Conservation (phyloP, 148 eudicot species). For the Rhododendron kiyosumense region DNA sequence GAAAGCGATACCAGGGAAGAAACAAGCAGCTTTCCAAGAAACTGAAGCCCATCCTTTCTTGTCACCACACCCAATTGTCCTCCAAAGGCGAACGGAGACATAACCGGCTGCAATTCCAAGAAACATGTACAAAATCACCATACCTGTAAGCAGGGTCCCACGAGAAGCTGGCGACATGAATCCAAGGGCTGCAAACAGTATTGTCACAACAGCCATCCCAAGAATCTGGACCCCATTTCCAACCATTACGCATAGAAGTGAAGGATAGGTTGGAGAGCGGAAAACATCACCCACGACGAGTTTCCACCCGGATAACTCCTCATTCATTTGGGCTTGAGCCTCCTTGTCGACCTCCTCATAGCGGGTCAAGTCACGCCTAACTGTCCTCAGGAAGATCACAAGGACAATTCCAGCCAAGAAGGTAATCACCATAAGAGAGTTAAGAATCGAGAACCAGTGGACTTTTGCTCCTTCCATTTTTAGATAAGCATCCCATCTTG, state of each 20-base stretch:
- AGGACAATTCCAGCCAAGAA: constrained; percentile 38
- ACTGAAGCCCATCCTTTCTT: constrained; percentile 33
- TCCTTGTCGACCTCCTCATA: constrained; percentile 33
- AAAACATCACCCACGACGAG: constrained; percentile 32
- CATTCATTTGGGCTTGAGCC: constrained; percentile 26
- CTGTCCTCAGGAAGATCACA: constrained; percentile 34
- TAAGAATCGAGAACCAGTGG: constrained; percentile 36
- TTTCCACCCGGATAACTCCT: constrained; percentile 26
- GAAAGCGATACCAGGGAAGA: constrained; percentile 37
- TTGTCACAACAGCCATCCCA: constrained; percentile 33
- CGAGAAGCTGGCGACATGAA: constrained; percentile 43
- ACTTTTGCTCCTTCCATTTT: constrained; percentile 34
- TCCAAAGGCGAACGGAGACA: constrained; percentile 33
- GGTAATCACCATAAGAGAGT: constrained; percentile 31
- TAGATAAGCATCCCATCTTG: constrained; percentile 34
- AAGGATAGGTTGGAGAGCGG: constrained; percentile 28
- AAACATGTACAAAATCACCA: constrained; percentile 32
- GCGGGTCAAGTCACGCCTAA: constrained; percentile 28
- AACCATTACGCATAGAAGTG: constrained; percentile 28
- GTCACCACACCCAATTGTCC: constrained; percentile 30
- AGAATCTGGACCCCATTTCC: constrained; percentile 37
- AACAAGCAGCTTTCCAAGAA: constrained; percentile 33
- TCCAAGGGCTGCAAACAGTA: constrained; percentile 35
- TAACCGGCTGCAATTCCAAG: constrained; percentile 34
- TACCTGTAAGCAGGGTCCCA: constrained; percentile 27